Conservation (phyloP, 1,284 basidiomycete genomes). For the Fistulina hepatica region DNA sequence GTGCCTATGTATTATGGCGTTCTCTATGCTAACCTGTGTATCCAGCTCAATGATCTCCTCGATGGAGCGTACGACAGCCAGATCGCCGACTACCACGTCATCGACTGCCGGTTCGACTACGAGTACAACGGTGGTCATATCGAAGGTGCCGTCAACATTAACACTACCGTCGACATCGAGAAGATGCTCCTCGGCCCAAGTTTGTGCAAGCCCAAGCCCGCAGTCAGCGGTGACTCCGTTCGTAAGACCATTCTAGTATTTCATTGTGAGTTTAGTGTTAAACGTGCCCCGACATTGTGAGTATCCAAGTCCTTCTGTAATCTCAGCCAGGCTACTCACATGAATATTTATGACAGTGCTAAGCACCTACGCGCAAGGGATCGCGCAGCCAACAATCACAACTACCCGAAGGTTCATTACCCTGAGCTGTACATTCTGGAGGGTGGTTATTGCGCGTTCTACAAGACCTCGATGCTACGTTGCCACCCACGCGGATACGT, state of each 20-base stretch:
- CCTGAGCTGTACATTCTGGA: slow-evolving; percentile 96
- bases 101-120: slow-evolving; percentile 98
- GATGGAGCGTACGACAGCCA: slow-evolving; percentile 58
- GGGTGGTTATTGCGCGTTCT: slow-evolving; percentile 91
- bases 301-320: slow-evolving; percentile 22
- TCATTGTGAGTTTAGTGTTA: slow-evolving; percentile 96
- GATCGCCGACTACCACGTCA: slow-evolving; percentile 65
- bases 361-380: slow-evolving; percentile 89
- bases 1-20: slow-evolving; percentile 3
- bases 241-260: slow-evolving; percentile 86
- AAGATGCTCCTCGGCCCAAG: slow-evolving; percentile 59
- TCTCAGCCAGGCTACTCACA: slow-evolving; percentile 2
- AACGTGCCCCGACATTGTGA: slow-evolving; percentile 92
- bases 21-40: slow-evolving; percentile 8
- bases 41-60: slow-evolving; percentile 64
- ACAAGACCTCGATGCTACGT: slow-evolving; percentile 48
- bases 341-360: slow-evolving; percentile 47
- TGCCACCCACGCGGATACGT: slow-evolving; percentile 83
- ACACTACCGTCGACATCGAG: slow-evolving; percentile 74
- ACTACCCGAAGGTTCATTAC: slow-evolving; percentile 91
- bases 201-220: slow-evolving; percentile 58
- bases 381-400: slow-evolving; percentile 74
- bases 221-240: slow-evolving; percentile 66
- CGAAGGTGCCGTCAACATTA: slow-evolving; percentile 85
- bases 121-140: slow-evolving; percentile 95